These are phyloP conservation scores for Musa balbisiana DNA, from an alignment of 202 grass and related monocot genomes.

Conservation along the genomic window DNA sequence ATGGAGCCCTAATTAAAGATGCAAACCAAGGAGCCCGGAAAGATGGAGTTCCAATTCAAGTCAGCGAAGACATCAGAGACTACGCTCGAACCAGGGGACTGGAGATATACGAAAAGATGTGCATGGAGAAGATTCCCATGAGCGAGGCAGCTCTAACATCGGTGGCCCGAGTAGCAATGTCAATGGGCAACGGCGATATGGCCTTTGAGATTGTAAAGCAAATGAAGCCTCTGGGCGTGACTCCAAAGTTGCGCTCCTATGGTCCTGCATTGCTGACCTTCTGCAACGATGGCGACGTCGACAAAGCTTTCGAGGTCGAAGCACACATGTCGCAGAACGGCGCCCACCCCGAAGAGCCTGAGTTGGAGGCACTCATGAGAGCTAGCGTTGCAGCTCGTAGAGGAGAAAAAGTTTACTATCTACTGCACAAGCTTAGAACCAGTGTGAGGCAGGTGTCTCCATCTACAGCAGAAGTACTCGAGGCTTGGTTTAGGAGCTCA, in stretches of 20 bases:
- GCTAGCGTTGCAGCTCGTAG: constrained; percentile 31
- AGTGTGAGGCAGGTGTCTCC: constrained; percentile 51
- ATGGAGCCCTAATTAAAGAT: background rate
- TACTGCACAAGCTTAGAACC: constrained; percentile 63
- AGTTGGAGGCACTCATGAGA: constrained; percentile 45
- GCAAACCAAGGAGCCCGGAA: background rate
- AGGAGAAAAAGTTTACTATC: constrained; percentile 54
- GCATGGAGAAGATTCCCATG: constrained; percentile 36
- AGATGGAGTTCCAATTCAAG: constrained; percentile 18
- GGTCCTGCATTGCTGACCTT: constrained; percentile 47
- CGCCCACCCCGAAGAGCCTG: constrained; percentile 44
- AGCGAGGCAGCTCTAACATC: constrained; percentile 55
- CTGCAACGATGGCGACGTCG: constrained; percentile 46
- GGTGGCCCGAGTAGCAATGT: constrained; percentile 47
- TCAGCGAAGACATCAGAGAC: constrained; percentile 41
- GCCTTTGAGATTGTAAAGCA: constrained; percentile 59
- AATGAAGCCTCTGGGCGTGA: constrained; percentile 41
- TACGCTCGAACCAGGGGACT: constrained; percentile 42
- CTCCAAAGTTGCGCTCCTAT: constrained; percentile 49
- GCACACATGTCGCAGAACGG: constrained; percentile 47
- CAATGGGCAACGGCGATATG: constrained; percentile 40
- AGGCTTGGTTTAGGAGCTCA: constrained; percentile 54
- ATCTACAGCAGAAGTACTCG: constrained; percentile 31
- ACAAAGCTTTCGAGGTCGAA: constrained; percentile 62
- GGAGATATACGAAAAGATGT: constrained; percentile 58